phyloP scores from a whole-genome alignment of 2,329 filamentous ascomycete species.

The Cordyceps javanica region DNA sequence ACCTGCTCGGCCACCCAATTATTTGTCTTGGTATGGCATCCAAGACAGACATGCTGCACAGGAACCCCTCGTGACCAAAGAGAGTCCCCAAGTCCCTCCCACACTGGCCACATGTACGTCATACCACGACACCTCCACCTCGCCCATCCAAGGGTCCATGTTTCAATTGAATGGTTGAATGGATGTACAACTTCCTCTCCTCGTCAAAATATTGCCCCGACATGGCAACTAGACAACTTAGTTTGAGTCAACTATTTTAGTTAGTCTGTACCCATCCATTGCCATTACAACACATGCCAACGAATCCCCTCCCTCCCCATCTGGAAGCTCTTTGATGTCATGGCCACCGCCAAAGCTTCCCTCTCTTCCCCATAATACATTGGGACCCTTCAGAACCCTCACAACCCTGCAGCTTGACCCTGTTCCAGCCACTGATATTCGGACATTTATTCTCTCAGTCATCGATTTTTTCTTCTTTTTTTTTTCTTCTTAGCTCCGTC shows the following conservation, averaged over 20 bases:
- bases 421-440: background rate
- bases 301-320: no score
- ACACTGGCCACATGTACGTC: conserved; percentile 2
- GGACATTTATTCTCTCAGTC: background rate
- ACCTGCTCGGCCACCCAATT: background rate
- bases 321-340: background rate
- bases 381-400: background rate
- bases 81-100: no score
- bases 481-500: no score
- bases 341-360: background rate
- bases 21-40: background rate
- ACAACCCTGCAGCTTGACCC: no score
- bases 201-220: no score
- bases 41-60: background rate
- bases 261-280: no score
- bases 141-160: background rate
- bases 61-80: background rate
- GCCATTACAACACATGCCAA: no score
- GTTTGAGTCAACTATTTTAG: no score
- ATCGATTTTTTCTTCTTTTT: no score
- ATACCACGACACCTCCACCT: background rate
- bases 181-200: no score
- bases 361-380: background rate
- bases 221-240: no score
- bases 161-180: no score